These are phyloP conservation scores for Ceratocystis alfenasii DNA, from an alignment of 2,329 filamentous ascomycete species.

Conservation along the genomic window DNA sequence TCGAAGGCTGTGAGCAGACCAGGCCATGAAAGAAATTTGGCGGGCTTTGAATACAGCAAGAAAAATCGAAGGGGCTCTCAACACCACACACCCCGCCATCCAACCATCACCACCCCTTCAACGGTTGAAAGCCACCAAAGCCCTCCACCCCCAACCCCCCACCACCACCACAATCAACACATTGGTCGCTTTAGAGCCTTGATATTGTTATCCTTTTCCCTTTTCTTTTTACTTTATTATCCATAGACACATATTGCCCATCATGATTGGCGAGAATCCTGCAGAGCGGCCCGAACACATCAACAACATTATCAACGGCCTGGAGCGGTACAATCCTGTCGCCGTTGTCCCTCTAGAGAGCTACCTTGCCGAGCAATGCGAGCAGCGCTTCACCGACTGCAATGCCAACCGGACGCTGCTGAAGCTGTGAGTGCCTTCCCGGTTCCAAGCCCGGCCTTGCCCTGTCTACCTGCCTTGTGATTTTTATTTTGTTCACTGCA, in stretches of 20 bases:
- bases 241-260: conserved; percentile 28
- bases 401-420: conserved; percentile 92
- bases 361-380: conserved; percentile 90
- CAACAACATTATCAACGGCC: conserved; percentile 84
- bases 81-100: conserved; percentile 26
- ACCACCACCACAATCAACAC: conserved; percentile 25
- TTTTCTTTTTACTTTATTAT: conserved; percentile 23
- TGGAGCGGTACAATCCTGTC: conserved; percentile 97
- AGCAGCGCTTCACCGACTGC: conserved; percentile 85
- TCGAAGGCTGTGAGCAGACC: conserved; percentile 9
- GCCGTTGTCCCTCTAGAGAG: conserved; percentile 86
- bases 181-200: conserved; percentile 15
- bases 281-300: conserved; percentile 87
- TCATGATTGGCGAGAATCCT: conserved; percentile 68
- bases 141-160: conserved; percentile 26
- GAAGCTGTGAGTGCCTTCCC: conserved; percentile 71
- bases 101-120: conserved; percentile 33
- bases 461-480: conserved; percentile 20
- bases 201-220: conserved; percentile 24
- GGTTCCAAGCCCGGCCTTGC: not conserved
- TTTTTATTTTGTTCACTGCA: conserved; percentile 23
- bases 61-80: conserved; percentile 14
- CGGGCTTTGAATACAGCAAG: not conserved
- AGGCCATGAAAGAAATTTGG: conserved; percentile 18
- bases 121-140: conserved; percentile 20